Evolutionary conservation across 129 eudicot species (phyloP).

Genomic region (Lonicera japonica): DNA sequence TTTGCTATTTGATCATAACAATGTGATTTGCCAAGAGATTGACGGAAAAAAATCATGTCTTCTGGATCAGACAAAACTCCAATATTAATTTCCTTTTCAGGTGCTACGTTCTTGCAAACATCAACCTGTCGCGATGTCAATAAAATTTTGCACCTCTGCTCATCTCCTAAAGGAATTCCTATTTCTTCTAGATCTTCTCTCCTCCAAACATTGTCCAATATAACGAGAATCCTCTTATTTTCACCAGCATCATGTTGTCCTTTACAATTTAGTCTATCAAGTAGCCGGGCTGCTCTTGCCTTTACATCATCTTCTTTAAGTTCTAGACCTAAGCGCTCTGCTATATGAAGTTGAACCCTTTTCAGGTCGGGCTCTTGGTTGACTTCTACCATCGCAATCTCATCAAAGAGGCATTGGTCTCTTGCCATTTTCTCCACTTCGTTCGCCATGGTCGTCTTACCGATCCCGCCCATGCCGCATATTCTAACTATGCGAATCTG

Average conservation of each 20-base stretch:
- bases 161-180: constrained; percentile 27
- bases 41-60: constrained; percentile 29
- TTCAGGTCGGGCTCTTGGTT: constrained; percentile 18
- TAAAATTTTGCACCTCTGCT: constrained; percentile 23
- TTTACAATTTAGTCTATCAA: constrained; percentile 15
- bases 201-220: constrained; percentile 47
- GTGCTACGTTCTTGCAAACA: constrained; percentile 28
- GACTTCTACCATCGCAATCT: constrained; percentile 30
- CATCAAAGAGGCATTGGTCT: constrained; percentile 26
- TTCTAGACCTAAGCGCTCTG: constrained; percentile 22
- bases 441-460: constrained; percentile 44
- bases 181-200: constrained; percentile 20
- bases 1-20: constrained; percentile 10
- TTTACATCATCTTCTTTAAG: constrained; percentile 15
- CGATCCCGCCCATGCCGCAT: constrained; percentile 54
- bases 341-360: constrained; percentile 30
- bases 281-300: constrained; percentile 29
- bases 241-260: too few relatives aligned
- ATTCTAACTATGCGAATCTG: constrained; percentile 28
- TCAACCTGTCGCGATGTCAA: constrained; percentile 29
- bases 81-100: constrained; percentile 17
- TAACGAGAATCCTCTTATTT: constrained; percentile 22
- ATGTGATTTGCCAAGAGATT: constrained; percentile 3
- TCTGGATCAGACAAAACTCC: constrained; percentile 14
- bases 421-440: constrained; percentile 24